Evolutionary conservation across 1,284 basidiomycete species (phyloP).

Genomic region (Cryptococcus floricola): DNA sequence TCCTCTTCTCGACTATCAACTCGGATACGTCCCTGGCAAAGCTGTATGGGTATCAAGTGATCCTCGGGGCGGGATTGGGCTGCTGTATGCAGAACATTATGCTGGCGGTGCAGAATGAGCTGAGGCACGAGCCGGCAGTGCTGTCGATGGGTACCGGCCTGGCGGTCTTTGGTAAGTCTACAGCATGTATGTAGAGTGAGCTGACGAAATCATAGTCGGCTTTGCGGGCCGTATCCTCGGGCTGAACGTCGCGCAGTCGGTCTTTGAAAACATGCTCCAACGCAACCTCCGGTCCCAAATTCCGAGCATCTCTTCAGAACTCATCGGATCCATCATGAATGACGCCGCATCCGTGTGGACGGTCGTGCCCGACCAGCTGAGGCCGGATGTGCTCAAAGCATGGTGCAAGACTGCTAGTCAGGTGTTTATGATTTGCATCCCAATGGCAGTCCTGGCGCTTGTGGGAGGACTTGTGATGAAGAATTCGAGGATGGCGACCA

Average conservation of each 20-base stretch:
- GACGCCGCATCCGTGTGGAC: slow-evolving; percentile 37
- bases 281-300: slow-evolving; percentile 31
- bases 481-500: slow-evolving; percentile 37
- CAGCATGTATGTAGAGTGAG: not conserved
- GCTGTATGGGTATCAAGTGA: slow-evolving; percentile 53
- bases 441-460: slow-evolving; percentile 31
- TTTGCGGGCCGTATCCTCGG: slow-evolving; percentile 45
- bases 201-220: slow-evolving; percentile 21
- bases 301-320: slow-evolving; percentile 19
- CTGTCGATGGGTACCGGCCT: slow-evolving; percentile 44
- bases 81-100: slow-evolving; percentile 45
- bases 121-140: slow-evolving; percentile 31
- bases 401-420: slow-evolving; percentile 39
- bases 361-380: slow-evolving; percentile 27
- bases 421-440: slow-evolving; percentile 43
- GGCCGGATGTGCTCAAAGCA: slow-evolving; percentile 27
- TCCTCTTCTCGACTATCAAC: slow-evolving; percentile 52
- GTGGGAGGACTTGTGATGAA: slow-evolving; percentile 33
- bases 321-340: slow-evolving; percentile 27
- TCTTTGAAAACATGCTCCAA: slow-evolving; percentile 47
- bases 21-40: slow-evolving; percentile 38
- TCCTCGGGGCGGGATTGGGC: slow-evolving; percentile 47
- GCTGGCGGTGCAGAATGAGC: slow-evolving; percentile 52
- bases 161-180: slow-evolving; percentile 34
- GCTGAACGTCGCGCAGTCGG: slow-evolving; percentile 41